Evolutionary conservation across 768 basidiomycete species (phyloP).

Genomic region (Agrocybe chaxingu): DNA sequence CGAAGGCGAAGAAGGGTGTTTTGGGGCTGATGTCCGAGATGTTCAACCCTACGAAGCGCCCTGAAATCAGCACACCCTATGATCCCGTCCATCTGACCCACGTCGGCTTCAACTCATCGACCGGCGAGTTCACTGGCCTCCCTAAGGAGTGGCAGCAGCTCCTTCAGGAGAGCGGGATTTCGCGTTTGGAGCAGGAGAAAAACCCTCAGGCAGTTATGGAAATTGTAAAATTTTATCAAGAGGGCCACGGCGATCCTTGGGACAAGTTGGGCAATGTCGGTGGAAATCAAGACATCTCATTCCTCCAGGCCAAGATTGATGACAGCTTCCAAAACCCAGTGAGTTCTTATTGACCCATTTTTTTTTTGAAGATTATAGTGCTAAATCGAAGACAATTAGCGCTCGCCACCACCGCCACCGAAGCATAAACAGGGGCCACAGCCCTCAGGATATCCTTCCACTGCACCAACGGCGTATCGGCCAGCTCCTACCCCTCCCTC

Average conservation of each 20-base stretch:
- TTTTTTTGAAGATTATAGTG: not conserved
- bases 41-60: conserved; percentile 71
- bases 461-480: conserved; percentile 58
- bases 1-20: conserved; percentile 64
- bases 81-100: conserved; percentile 99
- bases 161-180: conserved; percentile 93
- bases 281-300: conserved; percentile 15
- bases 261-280: conserved; percentile 75
- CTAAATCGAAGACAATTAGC: conserved; percentile 21
- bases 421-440: conserved; percentile 31
- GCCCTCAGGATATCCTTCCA: conserved; percentile 25
- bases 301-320: conserved; percentile 35
- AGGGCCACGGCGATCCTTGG: conserved; percentile 78
- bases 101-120: conserved; percentile 98
- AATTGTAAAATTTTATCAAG: conserved; percentile 98
- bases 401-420: conserved; percentile 49
- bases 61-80: conserved; percentile 95
- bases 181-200: conserved; percentile 91
- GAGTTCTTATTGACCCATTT: conserved; percentile 25
- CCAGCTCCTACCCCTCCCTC: conserved; percentile 75
- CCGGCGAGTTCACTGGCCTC: conserved; percentile 95
- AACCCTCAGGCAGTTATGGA: conserved; percentile 98
- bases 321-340: conserved; percentile 58
- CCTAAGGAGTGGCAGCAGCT: conserved; percentile 99
- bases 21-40: conserved; percentile 70